Evolutionary conservation across 208 protist genomes (phyloP).

Genomic region (Crithidia expoeki): DNA sequence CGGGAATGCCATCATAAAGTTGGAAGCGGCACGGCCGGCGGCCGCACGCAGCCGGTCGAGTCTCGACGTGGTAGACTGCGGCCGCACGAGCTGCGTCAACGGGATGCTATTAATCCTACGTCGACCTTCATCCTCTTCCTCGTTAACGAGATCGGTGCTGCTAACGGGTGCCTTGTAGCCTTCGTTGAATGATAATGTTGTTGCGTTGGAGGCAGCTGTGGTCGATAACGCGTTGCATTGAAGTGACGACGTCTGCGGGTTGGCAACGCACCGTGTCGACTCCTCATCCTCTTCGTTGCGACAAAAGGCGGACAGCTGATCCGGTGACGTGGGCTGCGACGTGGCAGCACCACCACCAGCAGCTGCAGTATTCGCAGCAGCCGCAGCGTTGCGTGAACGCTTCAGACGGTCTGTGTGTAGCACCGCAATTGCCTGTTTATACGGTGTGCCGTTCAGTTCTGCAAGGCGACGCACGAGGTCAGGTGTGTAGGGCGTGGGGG

Average conservation of each 20-base stretch:
- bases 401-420: conserved; percentile 23
- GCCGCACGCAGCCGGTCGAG: conserved; percentile 16
- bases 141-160: background rate
- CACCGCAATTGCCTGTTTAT: background rate
- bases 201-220: background rate
- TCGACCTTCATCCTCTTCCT: background rate
- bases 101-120: no score
- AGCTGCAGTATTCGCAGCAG: background rate
- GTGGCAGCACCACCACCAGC: background rate
- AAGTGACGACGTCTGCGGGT: background rate
- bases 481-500: conserved; percentile 26
- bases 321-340: background rate
- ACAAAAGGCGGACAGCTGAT: background rate
- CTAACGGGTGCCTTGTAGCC: no score
- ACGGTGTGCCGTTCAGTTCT: conserved; percentile 22
- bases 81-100: background rate
- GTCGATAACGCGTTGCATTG: background rate
- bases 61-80: background rate
- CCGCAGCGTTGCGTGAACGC: background rate
- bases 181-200: background rate
- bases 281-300: conserved; percentile 22
- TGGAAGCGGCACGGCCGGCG: background rate
- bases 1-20: background rate
- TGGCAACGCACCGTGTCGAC: no score
- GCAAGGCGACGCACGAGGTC: conserved; percentile 25